phyloP scores from a whole-genome alignment of 1,139 yeast species.

The Chernovozyma aurita region DNA sequence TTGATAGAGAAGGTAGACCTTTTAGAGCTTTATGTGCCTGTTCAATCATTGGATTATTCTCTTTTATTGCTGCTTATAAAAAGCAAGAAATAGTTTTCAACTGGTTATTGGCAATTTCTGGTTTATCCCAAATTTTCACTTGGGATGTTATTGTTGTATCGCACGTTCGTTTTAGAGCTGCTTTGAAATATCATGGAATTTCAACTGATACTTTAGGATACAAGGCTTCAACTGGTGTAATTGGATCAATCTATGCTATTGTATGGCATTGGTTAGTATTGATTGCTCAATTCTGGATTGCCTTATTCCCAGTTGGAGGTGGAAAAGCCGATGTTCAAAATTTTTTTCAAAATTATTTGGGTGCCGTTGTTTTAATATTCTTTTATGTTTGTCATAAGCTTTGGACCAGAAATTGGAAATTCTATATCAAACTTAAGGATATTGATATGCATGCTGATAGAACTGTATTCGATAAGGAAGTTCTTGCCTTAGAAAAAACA shows the following conservation, averaged over 20 bases:
- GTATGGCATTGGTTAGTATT: constrained; percentile 25
- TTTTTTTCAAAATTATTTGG: constrained; percentile 37
- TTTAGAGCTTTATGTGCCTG: constrained; percentile 24
- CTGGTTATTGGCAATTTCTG: constrained; percentile 40
- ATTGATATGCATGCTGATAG: constrained; percentile 33
- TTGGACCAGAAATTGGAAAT: constrained; percentile 29
- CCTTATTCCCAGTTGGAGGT: constrained; percentile 32
- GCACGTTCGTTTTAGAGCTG: constrained; percentile 29
- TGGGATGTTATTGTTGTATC: constrained; percentile 32
- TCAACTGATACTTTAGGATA: constrained; percentile 25
- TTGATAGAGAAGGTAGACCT: constrained; percentile 29
- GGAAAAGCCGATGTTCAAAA: constrained; percentile 23
- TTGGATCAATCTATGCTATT: constrained; percentile 31
- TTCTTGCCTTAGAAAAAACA: constrained; percentile 32
- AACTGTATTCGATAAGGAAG: constrained; percentile 35
- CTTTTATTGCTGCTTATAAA: constrained; percentile 25
- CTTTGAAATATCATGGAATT: constrained; percentile 24
- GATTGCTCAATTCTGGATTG: constrained; percentile 38
- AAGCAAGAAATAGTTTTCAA: constrained; percentile 32
- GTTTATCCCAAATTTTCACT: constrained; percentile 37
- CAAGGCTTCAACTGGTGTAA: constrained; percentile 29
- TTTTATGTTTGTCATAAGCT: constrained; percentile 35
- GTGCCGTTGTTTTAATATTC: constrained; percentile 29
- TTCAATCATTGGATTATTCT: constrained; percentile 21
- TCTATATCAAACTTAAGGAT: constrained; percentile 26